Evolutionary conservation across 371 early-diverging fungal genomes (phyloP), one percentile per base, ranked within the genome.

Genomic region (Polyrhizophydium stewartii): DNA sequence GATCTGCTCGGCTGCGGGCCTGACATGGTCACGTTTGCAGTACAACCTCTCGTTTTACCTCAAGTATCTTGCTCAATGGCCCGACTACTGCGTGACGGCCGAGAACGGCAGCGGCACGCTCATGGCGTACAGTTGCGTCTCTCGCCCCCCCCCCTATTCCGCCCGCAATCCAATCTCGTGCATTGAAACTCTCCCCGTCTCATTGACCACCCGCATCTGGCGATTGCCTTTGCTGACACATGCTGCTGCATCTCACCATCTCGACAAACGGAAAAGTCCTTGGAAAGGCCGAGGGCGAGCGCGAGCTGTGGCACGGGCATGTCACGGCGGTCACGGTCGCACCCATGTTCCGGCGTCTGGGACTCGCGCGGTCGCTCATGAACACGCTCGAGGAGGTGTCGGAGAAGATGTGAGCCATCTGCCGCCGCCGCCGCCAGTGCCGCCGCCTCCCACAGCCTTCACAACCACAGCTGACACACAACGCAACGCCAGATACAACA

Each of bases 271-370:
- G n/a, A n/a, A n/a, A 61, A 87, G 92, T 96, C 40, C 93, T 98
- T 93, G 97, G 96, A 24, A 98, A 98, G 67, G 91, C 93, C 12
- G 98, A 98, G 72, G 98, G 97, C 49, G 79, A 74, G 1, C 89
- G 85, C 30, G 85, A 84, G 58, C 86, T 90, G 33, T 98, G 97
- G 97, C 98, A 98, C 68, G 96, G 96, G 0, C 99, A 99, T 72
- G 96, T 99, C 47, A 96, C 98, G 6, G 99, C 99, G 7, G 82
- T 99, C 35, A 97, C 97, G 1, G 95, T 99, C 0, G 90, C 94
- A 0, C 97, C 98, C n/a, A 90, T 92, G 65, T 94, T 88, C 69
- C 89, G 99, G 53, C 87, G 96, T 19, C 73, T 93, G 58, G 92
- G 95, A 1, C 83, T 99, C 2, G 99, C 96, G 0, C 84, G 86